Conservation (phyloP, 805 yeast species). For the Candida insectorum region DNA sequence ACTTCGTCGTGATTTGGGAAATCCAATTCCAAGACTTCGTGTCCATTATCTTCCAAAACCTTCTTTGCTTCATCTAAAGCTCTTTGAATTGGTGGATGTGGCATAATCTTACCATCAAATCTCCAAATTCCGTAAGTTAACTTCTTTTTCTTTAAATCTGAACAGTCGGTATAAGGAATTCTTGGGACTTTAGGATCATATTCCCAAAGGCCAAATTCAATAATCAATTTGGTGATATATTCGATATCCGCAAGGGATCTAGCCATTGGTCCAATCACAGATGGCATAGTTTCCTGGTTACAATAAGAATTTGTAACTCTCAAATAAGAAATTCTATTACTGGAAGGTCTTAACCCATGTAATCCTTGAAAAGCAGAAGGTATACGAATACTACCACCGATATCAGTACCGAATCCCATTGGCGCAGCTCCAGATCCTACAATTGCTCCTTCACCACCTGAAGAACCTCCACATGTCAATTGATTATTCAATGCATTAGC, state of each 20-base stretch:
- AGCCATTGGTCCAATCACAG: slow-evolving; percentile 38
- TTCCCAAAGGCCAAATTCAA: slow-evolving; percentile 52
- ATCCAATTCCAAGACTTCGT: slow-evolving; percentile 47
- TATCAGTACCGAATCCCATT: slow-evolving; percentile 23
- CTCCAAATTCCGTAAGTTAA: slow-evolving; percentile 6
- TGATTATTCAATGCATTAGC: slow-evolving; percentile 17
- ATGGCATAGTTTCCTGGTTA: slow-evolving; percentile 16
- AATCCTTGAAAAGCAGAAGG: slow-evolving; percentile 22
- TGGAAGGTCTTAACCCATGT: slow-evolving; percentile 19
- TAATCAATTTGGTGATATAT: slow-evolving; percentile 44
- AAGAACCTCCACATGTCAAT: slow-evolving; percentile 20
- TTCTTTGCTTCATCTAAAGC: slow-evolving; percentile 23
- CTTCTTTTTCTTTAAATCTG: slow-evolving; percentile 1
- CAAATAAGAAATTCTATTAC: slow-evolving; percentile 16
- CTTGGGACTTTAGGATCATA: slow-evolving; percentile 35
- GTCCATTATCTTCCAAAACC: slow-evolving; percentile 35
- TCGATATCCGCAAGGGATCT: slow-evolving; percentile 34
- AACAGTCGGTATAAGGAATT: slow-evolving; percentile 33
- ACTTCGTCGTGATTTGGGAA: slow-evolving; percentile 33
- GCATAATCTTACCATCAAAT: slow-evolving; percentile 8
- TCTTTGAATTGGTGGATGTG: slow-evolving; percentile 15
- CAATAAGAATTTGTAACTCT: slow-evolving; percentile 19
- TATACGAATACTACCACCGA: slow-evolving; percentile 22
- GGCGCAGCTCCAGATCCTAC: slow-evolving; percentile 18
- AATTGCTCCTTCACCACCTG: slow-evolving; percentile 25